These are phyloP conservation scores for Calycina marina DNA, from an alignment of 2,329 filamentous ascomycete species.

Conservation along the genomic window DNA sequence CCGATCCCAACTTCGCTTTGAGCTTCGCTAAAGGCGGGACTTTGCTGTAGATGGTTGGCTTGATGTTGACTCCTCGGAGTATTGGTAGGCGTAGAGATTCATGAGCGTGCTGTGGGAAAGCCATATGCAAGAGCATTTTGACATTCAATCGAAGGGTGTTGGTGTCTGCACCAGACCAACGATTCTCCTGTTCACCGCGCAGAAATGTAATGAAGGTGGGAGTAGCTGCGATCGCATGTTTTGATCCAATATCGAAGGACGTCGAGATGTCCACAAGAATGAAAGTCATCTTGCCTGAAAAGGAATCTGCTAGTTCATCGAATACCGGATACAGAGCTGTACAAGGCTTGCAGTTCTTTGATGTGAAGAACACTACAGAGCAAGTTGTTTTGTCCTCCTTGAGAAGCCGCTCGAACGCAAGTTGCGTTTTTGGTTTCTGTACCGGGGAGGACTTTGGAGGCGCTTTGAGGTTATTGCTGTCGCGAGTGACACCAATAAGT, in stretches of 20 bases:
- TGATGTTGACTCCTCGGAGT: conserved; percentile 46
- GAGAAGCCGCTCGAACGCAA: conserved; percentile 46
- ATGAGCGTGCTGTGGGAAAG: conserved; percentile 64
- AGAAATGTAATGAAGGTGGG: conserved; percentile 84
- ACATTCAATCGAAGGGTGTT: conserved; percentile 56
- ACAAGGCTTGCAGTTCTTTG: conserved; percentile 73
- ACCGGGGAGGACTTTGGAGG: conserved; percentile 35
- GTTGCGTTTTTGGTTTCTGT: conserved; percentile 41
- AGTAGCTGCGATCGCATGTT: conserved; percentile 59
- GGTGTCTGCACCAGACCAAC: conserved; percentile 68
- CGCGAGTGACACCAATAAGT: conserved; percentile 16
- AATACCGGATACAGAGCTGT: conserved; percentile 70
- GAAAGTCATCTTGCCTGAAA: conserved; percentile 51
- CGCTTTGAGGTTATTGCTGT: conserved; percentile 8
- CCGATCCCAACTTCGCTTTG: conserved; percentile 56
- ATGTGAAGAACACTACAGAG: conserved; percentile 85
- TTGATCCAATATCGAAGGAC: conserved; percentile 46
- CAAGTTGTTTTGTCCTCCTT: conserved; percentile 47
- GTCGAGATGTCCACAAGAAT: conserved; percentile 71
- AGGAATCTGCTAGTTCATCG: conserved; percentile 63
- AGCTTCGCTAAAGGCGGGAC: conserved; percentile 73
- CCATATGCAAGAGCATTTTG: conserved; percentile 59
- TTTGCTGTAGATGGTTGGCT: conserved; percentile 57
- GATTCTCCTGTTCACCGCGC: conserved; percentile 57
- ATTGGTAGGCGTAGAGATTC: conserved; percentile 54